phyloP scores from a whole-genome alignment of 139 green algal species.

The Tetradesmus obliquus region DNA sequence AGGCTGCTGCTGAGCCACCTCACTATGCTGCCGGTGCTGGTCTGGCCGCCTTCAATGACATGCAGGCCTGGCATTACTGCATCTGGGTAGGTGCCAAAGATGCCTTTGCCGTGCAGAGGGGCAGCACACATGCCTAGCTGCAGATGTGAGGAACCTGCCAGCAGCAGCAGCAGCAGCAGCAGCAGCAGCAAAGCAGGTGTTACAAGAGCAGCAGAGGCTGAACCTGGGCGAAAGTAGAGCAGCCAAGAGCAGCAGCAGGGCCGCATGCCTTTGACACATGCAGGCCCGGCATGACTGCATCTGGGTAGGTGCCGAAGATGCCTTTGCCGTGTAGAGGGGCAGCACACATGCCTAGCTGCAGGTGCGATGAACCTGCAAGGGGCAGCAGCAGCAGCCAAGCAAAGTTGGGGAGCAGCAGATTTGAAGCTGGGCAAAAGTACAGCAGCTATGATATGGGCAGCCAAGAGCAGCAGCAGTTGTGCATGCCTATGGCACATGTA shows the following conservation, averaged over 20 bases:
- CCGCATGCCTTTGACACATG: slow-evolving; percentile 52
- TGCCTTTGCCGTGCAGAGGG: slow-evolving; percentile 68
- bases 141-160: slow-evolving; percentile 76
- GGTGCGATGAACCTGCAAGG: slow-evolving; percentile 71
- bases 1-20: slow-evolving; percentile 56
- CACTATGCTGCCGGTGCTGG: slow-evolving; percentile 75
- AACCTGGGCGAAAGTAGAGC: too few species aligned
- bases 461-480: too few species aligned
- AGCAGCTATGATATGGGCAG: too few species aligned
- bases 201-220: too few species aligned
- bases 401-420: too few species aligned
- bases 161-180: background rate
- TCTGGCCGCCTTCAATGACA: slow-evolving; percentile 83
- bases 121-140: slow-evolving; percentile 75
- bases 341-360: slow-evolving; percentile 80
- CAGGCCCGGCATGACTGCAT: slow-evolving; percentile 72
- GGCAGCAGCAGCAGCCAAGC: background rate
- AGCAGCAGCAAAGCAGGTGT: too few species aligned
- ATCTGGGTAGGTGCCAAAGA: slow-evolving; percentile 82
- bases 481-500: slow-evolving; percentile 56
- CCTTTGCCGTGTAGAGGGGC: slow-evolving; percentile 65
- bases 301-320: slow-evolving; percentile 83
- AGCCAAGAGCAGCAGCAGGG: too few species aligned
- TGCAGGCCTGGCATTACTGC: slow-evolving; percentile 74
- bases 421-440: too few species aligned